phyloP scores from a whole-genome alignment of 768 basidiomycete genomes.

The Fibroporia radiculosa region DNA sequence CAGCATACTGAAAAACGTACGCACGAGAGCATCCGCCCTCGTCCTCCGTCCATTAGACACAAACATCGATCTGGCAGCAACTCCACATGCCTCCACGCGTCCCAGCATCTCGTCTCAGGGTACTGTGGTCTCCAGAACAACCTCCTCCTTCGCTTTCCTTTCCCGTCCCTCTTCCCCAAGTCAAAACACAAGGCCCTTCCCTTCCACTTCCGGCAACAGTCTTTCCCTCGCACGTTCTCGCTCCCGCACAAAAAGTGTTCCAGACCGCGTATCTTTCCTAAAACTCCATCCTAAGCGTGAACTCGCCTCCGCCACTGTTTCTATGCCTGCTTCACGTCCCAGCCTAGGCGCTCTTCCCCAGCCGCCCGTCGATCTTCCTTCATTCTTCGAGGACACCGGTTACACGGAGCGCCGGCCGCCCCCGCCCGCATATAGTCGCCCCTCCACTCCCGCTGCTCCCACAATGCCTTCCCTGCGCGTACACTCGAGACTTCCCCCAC shows the following conservation, averaged over 20 bases:
- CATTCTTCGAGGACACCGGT: conserved; percentile 14
- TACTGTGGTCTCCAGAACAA: conserved; percentile 1
- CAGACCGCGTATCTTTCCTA: conserved; percentile 9
- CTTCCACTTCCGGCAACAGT: conserved; percentile 6
- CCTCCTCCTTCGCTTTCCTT: conserved; percentile 3
- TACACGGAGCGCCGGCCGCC: conserved; percentile 5
- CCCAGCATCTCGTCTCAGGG: conserved; percentile 11
- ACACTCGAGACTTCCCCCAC: conserved; percentile 12
- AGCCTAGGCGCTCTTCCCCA: not conserved
- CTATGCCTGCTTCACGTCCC: not conserved
- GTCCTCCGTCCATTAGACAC: conserved; percentile 12
- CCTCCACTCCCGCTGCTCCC: conserved; percentile 5
- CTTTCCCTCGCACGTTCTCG: conserved; percentile 8
- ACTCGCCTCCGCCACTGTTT: not conserved
- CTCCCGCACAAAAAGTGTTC: conserved; percentile 8
- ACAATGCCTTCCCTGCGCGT: conserved; percentile 1
- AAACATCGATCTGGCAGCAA: conserved; percentile 1
- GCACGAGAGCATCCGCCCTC: conserved; percentile 20
- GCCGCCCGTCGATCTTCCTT: conserved; percentile 4
- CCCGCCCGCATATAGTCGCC: conserved; percentile 12
- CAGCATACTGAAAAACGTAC: conserved; percentile 18
- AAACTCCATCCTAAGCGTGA: conserved; percentile 4
- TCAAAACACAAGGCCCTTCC: conserved; percentile 5
- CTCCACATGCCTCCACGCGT: conserved; percentile 6
- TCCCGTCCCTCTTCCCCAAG: conserved; percentile 7